phyloP scores from a whole-genome alignment of 2,329 filamentous ascomycete genomes.

The Claviceps citrina region DNA sequence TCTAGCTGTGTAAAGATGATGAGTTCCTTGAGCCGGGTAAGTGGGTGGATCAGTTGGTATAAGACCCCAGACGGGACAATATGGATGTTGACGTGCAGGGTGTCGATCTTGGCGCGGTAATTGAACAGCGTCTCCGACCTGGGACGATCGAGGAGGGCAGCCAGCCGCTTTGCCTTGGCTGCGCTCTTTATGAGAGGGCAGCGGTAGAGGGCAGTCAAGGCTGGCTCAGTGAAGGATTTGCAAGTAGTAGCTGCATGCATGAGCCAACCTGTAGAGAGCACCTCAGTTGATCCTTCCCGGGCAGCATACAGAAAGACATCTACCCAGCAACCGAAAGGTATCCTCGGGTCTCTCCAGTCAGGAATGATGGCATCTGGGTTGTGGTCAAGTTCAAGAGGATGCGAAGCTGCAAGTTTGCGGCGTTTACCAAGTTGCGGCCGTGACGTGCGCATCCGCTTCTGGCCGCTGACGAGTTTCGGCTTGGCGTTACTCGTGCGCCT shows the following conservation, averaged over 20 bases:
- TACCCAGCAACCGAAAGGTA: slow-evolving; percentile 54
- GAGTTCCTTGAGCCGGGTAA: slow-evolving; percentile 53
- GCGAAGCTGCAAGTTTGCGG: slow-evolving; percentile 3
- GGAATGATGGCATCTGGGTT: slow-evolving; percentile 23
- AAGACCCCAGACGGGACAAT: slow-evolving; percentile 30
- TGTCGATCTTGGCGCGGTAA: slow-evolving; percentile 56
- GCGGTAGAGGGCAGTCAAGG: slow-evolving; percentile 56
- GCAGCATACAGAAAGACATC: slow-evolving; percentile 57
- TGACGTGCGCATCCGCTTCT: slow-evolving; percentile 10
- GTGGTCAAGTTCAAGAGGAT: neutral
- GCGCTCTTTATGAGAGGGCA: slow-evolving; percentile 45
- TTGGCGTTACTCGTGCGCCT: neutral
- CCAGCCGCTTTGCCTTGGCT: slow-evolving; percentile 29
- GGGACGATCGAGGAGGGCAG: slow-evolving; percentile 38
- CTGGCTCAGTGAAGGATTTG: slow-evolving; percentile 53
- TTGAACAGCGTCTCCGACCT: slow-evolving; percentile 36
- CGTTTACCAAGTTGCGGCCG: slow-evolving; percentile 7
- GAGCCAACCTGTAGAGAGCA: slow-evolving; percentile 45
- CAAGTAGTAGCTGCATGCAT: slow-evolving; percentile 47
- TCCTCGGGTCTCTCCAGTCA: slow-evolving; percentile 35
- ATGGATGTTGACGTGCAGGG: slow-evolving; percentile 56
- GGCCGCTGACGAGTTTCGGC: slow-evolving; percentile 1
- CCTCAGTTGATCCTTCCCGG: slow-evolving; percentile 24
- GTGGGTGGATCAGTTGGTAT: slow-evolving; percentile 42
- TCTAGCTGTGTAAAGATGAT: slow-evolving; percentile 59